Conservation (phyloP, 2,329 filamentous ascomycete species). For the Colletotrichum sp. region DNA sequence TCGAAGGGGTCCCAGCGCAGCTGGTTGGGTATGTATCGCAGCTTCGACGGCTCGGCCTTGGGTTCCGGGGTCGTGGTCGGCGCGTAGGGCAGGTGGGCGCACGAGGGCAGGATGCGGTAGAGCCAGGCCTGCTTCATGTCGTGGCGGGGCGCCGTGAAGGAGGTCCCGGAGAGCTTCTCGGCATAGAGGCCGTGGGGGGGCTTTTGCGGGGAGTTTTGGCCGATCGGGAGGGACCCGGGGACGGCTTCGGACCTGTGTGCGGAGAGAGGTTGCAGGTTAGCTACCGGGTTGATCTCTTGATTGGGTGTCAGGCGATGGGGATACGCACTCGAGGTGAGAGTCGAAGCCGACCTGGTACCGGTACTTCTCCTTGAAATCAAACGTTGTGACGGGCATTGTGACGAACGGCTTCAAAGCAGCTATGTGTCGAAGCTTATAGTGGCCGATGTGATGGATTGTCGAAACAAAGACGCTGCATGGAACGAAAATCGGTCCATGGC, state of each 20-base stretch:
- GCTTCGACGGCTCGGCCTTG: constrained; percentile 38
- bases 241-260: constrained; percentile 73
- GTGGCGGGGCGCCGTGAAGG: constrained; percentile 73
- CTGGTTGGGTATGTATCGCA: constrained; percentile 81
- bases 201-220: constrained; percentile 83
- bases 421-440: not conserved
- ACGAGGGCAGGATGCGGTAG: constrained; percentile 72
- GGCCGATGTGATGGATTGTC: not conserved
- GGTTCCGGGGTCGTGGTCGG: constrained; percentile 39
- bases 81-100: constrained; percentile 63
- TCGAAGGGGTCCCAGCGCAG: constrained; percentile 81
- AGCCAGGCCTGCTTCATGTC: constrained; percentile 77
- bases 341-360: constrained; percentile 81
- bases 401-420: not conserved
- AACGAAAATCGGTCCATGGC: not conserved
- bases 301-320: not conserved
- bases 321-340: constrained; percentile 74
- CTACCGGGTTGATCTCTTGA: not conserved
- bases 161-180: constrained; percentile 77
- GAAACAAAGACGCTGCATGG: not conserved
- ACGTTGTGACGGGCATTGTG: constrained; percentile 56
- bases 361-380: constrained; percentile 63
- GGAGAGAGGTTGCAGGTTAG: not conserved
- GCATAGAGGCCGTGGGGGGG: constrained; percentile 80
- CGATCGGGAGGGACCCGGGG: constrained; percentile 74